Evolutionary conservation across 768 basidiomycete genomes (phyloP).

Genomic region (Psilocybe sp.): DNA sequence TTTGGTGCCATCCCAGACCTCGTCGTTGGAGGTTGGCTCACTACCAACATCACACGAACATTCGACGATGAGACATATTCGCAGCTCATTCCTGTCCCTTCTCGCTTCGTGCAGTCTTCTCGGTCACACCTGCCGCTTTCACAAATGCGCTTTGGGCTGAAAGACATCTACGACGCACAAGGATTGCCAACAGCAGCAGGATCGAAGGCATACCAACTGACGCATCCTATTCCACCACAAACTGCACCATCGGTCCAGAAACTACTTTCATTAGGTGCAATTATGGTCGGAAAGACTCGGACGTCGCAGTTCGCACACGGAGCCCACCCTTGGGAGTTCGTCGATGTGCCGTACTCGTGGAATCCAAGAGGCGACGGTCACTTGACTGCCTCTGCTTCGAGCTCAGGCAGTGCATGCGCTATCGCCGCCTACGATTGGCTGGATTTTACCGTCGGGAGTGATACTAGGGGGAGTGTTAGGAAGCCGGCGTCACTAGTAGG

Average conservation of each 20-base stretch:
- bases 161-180: constrained; percentile 37
- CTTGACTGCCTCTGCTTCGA: constrained; percentile 34
- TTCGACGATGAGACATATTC: constrained; percentile 12
- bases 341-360: constrained; percentile 33
- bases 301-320: constrained; percentile 54
- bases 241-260: constrained; percentile 42
- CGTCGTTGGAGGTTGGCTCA: constrained; percentile 28
- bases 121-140: constrained; percentile 29
- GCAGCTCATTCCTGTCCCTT: constrained; percentile 47
- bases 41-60: constrained; percentile 27
- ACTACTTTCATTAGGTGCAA: constrained; percentile 45
- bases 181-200: constrained; percentile 34
- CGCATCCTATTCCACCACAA: constrained; percentile 29
- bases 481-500: constrained; percentile 38
- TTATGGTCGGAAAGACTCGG: constrained; percentile 53
- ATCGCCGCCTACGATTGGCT: constrained; percentile 37
- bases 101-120: constrained; percentile 35
- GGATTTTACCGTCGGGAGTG: constrained; percentile 36
- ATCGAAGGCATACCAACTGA: constrained; percentile 27
- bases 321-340: constrained; percentile 35
- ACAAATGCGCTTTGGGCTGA: constrained; percentile 47
- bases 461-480: constrained; percentile 37
- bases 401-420: constrained; percentile 37
- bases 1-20: constrained; percentile 38
- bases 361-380: constrained; percentile 36